A percentile compares a stretch with the other conserved stretches of the same genome.
Conservation (phyloP, 2,329 filamentous ascomycete species). For the Hypoxylon sp. region DNA sequence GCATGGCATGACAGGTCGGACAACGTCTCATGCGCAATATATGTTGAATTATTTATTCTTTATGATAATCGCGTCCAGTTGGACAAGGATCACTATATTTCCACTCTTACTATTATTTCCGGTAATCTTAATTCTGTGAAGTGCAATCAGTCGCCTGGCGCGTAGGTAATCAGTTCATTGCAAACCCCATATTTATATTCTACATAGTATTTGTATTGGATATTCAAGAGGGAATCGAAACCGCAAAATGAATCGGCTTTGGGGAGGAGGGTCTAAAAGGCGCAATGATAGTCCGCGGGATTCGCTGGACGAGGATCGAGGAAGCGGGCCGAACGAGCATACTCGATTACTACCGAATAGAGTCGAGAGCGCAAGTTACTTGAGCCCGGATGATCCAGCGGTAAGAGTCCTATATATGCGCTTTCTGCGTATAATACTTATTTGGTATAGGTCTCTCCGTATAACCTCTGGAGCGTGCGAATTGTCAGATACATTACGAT, state of each 20-base stretch:
- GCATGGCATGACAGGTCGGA: neutral
- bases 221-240: neutral
- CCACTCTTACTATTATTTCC: conserved; percentile 7
- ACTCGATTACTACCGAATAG: conserved; percentile 79
- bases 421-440: conserved; percentile 20
- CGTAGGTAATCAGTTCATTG: neutral
- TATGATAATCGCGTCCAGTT: neutral
- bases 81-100: neutral
- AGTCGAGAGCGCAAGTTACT: conserved; percentile 71
- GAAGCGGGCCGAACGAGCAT: conserved; percentile 63
- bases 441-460: conserved; percentile 68
- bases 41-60: too few relatives aligned
- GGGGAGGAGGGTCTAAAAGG: conserved; percentile 48
- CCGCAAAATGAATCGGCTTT: conserved; percentile 52
- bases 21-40: too few relatives aligned
- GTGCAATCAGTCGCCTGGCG: neutral
- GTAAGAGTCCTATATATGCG: conserved; percentile 63
- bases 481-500: conserved; percentile 84
- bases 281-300: conserved; percentile 41
- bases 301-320: conserved; percentile 47
- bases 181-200: neutral
- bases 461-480: conserved; percentile 94
- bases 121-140: neutral
- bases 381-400: conserved; percentile 85
- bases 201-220: conserved; percentile 3